These are phyloP conservation scores for Chlorella variabilis DNA, from an alignment of 163 green algal genomes.

Conservation along the genomic window DNA sequence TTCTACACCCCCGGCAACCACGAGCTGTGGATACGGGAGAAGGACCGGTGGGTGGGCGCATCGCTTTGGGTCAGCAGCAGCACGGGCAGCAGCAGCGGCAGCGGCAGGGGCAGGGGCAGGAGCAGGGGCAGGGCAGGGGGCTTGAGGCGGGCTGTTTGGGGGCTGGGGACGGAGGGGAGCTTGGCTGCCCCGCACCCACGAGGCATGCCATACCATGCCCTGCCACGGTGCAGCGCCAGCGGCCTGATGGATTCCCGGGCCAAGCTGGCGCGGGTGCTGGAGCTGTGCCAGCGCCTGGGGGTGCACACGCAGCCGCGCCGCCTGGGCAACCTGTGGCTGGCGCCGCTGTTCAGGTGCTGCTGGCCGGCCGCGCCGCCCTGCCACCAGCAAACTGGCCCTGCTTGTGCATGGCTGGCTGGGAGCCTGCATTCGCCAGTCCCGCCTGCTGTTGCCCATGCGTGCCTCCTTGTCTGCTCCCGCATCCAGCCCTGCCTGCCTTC, in stretches of 20 bases:
- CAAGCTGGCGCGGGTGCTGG: slow-evolving; percentile 61
- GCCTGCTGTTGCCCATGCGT: too few relatives aligned
- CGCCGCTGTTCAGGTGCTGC: slow-evolving; percentile 55
- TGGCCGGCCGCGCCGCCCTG: not conserved
- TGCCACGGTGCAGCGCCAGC: not conserved
- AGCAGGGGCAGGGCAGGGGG: too few relatives aligned
- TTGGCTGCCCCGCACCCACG: not conserved
- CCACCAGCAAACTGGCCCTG: not conserved
- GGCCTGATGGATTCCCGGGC: slow-evolving; percentile 46
- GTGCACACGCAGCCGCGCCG: slow-evolving; percentile 48
- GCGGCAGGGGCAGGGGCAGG: not conserved
- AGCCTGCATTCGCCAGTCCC: too few relatives aligned
- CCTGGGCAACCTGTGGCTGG: slow-evolving; percentile 57
- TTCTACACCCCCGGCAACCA: slow-evolving; percentile 78
- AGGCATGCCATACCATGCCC: not conserved
- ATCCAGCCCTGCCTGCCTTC: not conserved
- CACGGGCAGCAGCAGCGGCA: not conserved
- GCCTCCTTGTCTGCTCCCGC: too few relatives aligned
- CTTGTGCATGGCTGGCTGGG: not conserved
- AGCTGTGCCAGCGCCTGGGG: slow-evolving; percentile 50
- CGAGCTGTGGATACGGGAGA: slow-evolving; percentile 57
- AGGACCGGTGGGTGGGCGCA: not conserved
- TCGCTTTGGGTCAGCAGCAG: not conserved
- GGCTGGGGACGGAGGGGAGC: too few relatives aligned
- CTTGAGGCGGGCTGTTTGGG: too few relatives aligned